Evolutionary conservation across 192 early-diverging fungal species (phyloP).

Genomic region (Gigaspora rosea): DNA sequence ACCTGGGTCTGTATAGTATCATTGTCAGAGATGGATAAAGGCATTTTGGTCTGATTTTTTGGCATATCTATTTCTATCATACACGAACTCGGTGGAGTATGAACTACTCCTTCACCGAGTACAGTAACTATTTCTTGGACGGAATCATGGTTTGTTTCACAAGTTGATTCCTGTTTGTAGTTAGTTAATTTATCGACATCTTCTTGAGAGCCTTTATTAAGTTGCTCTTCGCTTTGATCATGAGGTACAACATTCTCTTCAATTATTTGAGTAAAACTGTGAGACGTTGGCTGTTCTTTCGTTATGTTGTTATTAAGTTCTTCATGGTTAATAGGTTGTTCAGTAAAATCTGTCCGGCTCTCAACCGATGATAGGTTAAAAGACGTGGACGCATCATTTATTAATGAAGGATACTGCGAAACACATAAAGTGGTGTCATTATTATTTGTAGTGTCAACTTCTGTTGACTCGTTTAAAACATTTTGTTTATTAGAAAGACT

Average conservation of each 20-base stretch:
- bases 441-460: not conserved
- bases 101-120: slow-evolving; percentile 13
- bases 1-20: not conserved
- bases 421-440: not conserved
- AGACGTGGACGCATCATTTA: not conserved
- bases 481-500: slow-evolving; percentile 1
- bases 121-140: slow-evolving; percentile 1
- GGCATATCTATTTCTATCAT: not conserved
- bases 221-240: not conserved
- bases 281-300: not conserved
- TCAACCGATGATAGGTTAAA: not conserved
- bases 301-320: not conserved
- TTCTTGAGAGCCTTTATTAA: not conserved
- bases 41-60: slow-evolving; percentile 18
- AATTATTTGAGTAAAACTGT: not conserved
- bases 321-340: not conserved
- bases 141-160: slow-evolving; percentile 4
- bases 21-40: slow-evolving; percentile 4
- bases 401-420: not conserved
- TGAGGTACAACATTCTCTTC: not conserved
- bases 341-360: not conserved
- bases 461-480: not conserved
- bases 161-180: not conserved
- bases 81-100: slow-evolving; percentile 16
- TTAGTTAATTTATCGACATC: not conserved